Base-by-base conservation (phyloP, 768 basidiomycete species). In the Myochromella boudieri region DNA sequence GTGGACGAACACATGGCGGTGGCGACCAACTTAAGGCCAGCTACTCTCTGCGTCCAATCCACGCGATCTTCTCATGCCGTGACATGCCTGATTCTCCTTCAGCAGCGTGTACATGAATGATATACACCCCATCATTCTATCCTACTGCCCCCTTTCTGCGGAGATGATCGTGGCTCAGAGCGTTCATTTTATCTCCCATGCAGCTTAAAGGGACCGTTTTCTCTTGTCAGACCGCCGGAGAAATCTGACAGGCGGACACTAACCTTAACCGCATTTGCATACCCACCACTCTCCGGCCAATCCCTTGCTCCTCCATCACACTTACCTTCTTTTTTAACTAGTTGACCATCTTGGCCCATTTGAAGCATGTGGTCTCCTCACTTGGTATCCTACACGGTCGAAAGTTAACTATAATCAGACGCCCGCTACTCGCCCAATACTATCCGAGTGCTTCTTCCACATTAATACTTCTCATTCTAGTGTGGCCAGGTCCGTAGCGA, bases 1-100 rank as follows among this genome's bases (percentile, higher is more conserved):
- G 60, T 63, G 61, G 58, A 60, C 56, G 67, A 68, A 74, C 71
- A 70, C 72, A 75, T 75, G 72, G 46, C 48, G 49, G 68, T 64
- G 48, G 51, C 52, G 41, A 52, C 44, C 48, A 20, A 36, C 33
- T 42, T n/a, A n/a, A 20, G 45, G 28, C 42, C 44, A 42, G 37
- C 28, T 43, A n/a, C n/a, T 8, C n/a, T 31, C n/a, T 31, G 29
- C n/a, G n/a, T 31, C 8, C 8, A 8, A 48, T 53, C 51, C 59
- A 62, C 61, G 57, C 58, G 58, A 58, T 58, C 56, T 63, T 66
- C 66, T 61, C 66, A 67, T 66, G 65, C 57, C 60, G 53, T 64
- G 60, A 60, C 64, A 67, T 58, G 59, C 64, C 62, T 64, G 61
- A 63, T 60, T 56, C 51, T 53, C 53, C 37, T 50, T 44, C 48